These are phyloP conservation scores for Moniliophthora roreri DNA, from an alignment of 1,284 basidiomycete genomes.

Conservation along the genomic window DNA sequence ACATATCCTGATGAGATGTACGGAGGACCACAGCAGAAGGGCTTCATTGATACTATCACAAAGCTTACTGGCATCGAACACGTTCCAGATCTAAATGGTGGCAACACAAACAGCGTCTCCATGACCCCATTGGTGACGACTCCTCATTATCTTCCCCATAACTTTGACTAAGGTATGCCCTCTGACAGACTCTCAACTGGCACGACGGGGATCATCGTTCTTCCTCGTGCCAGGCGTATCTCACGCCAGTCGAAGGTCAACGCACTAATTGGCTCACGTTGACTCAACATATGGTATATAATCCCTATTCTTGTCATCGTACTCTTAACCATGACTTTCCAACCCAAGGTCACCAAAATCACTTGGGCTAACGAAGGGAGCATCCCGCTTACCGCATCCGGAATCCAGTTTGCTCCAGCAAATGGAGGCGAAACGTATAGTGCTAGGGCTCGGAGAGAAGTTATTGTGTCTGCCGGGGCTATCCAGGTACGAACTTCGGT, in stretches of 20 bases:
- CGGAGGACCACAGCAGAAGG: slow-evolving; percentile 52
- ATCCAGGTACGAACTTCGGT: slow-evolving; percentile 25
- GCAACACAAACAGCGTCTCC: slow-evolving; percentile 54
- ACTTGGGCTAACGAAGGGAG: slow-evolving; percentile 24
- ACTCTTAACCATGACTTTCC: background rate
- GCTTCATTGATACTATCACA: slow-evolving; percentile 49
- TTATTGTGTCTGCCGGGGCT: slow-evolving; percentile 37
- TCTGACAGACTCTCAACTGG: slow-evolving; percentile 32
- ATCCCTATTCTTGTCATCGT: background rate
- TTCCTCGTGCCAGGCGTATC: slow-evolving; percentile 34
- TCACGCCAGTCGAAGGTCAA: slow-evolving; percentile 32
- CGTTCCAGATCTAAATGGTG: slow-evolving; percentile 53
- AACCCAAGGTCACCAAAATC: slow-evolving; percentile 32
- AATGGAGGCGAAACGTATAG: slow-evolving; percentile 26
- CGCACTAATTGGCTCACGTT: slow-evolving; percentile 37
- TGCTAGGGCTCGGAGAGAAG: slow-evolving; percentile 32
- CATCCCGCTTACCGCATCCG: slow-evolving; percentile 32
- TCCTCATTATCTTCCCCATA: slow-evolving; percentile 14
- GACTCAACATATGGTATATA: slow-evolving; percentile 27
- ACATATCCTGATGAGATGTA: slow-evolving; percentile 52
- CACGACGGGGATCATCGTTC: slow-evolving; percentile 34
- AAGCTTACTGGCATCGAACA: slow-evolving; percentile 47
- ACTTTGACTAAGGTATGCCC: background rate
- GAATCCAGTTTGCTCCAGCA: slow-evolving; percentile 33
- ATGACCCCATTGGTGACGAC: slow-evolving; percentile 48